Conservation (phyloP, 345 rosid genomes). For the Eucalyptus curtisii region DNA sequence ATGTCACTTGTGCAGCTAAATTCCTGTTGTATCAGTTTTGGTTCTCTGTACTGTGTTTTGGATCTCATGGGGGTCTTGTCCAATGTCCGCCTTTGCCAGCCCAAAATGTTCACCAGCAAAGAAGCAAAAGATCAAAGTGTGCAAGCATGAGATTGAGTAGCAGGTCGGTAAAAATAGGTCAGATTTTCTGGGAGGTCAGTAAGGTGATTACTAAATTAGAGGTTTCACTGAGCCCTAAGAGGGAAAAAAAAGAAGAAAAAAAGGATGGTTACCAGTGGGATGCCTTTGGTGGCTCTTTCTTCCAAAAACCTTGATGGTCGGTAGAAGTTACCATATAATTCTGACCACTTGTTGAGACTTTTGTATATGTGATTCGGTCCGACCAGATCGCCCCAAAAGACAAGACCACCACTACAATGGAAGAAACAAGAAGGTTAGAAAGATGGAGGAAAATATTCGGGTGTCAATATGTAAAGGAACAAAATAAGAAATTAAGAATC, state of each 20-base stretch:
- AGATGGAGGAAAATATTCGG: background rate
- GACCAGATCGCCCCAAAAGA: conserved; percentile 84
- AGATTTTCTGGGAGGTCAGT: background rate
- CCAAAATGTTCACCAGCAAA: background rate
- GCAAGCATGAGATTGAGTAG: background rate
- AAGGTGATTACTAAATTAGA: background rate
- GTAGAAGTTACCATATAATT: conserved; percentile 53
- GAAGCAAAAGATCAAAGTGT: background rate
- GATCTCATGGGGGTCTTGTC: background rate
- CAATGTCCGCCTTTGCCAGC: background rate
- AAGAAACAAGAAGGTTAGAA: background rate
- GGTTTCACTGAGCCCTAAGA: background rate
- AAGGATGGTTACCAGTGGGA: conserved; percentile 45
- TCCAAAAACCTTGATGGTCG: conserved; percentile 77
- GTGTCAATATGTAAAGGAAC: background rate
- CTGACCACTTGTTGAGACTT: conserved; percentile 65
- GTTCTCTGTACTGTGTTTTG: background rate
- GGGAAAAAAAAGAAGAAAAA: background rate
- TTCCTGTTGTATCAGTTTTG: background rate
- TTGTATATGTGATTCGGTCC: conserved; percentile 53
- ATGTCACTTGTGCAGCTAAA: background rate
- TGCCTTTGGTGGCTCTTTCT: conserved; percentile 69
- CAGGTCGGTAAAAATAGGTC: background rate
- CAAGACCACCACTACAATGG: conserved; percentile 64
- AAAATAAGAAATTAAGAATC: background rate